Evolutionary conservation across 1,284 basidiomycete genomes (phyloP), one percentile per base, ranked within the genome.

Genomic region (Boletellus deceptivus): DNA sequence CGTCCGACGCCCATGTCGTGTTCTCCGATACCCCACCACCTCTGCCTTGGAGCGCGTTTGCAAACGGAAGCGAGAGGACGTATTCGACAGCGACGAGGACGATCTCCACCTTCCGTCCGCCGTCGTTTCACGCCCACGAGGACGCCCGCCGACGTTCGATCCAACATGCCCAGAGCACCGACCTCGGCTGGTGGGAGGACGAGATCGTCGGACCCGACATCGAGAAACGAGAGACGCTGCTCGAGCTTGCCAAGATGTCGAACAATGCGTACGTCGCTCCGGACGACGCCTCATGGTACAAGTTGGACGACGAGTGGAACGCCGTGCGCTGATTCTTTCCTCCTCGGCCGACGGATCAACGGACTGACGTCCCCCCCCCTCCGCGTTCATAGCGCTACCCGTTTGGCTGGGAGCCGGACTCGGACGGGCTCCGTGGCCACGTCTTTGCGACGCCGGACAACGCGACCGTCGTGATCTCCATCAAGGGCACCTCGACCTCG

Each of bases 401-500:
- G 1, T 90, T 98, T 62, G 96, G 96, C 6, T 99, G 95, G 95
- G 89, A 93, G 62, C 82, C 85, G 1, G 86, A 90, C 55, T 78
- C 81, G 18, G 90, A 97, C 64, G 93, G 93, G 0, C 84, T 98
- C 53, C 80, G 96, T 4, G 96, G 96, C 0, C 91, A 98, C 63
- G 82, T 99, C 16, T 94, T 94, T 61, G 89, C 84, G 18, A 91
- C 82, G 22, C 73, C 79, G 1, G 88, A 91, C 65, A 97, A 98
- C 64, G 79, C 79, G 31, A 96, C 92, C 0, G 80, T 98, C 40
- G 82, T 98, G 11, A 78, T 98, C 14, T 84, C 93, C 13, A 89
- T 98, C 76, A 99, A 99, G 72, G 96, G 96, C 36, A 98, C 95
- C 1, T 92, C 91, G 10, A 83, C 91, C 0, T 83, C 82, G 5